phyloP scores from a whole-genome alignment of 1,284 basidiomycete genomes.

The Ustanciosporium gigantosporum region DNA sequence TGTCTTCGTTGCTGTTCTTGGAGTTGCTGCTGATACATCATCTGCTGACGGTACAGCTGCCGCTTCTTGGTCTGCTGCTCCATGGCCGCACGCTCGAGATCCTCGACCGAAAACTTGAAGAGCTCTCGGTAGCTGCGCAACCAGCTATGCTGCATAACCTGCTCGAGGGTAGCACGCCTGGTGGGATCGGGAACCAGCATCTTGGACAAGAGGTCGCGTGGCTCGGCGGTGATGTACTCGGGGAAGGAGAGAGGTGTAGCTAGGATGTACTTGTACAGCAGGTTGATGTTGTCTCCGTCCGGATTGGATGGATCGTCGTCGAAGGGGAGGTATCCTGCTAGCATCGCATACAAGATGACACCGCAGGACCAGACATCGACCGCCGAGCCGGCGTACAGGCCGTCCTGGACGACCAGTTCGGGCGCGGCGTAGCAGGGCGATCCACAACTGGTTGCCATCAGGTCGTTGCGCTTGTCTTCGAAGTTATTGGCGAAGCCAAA shows the following conservation, averaged over 20 bases:
- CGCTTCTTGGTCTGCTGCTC: constrained; percentile 61
- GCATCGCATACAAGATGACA: constrained; percentile 98
- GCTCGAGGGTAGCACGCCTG: constrained; percentile 48
- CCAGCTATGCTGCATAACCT: constrained; percentile 60
- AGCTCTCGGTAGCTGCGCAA: constrained; percentile 58
- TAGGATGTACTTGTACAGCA: constrained; percentile 99
- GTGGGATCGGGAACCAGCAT: constrained; percentile 60
- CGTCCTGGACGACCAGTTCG: constrained; percentile 97
- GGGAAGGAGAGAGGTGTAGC: constrained; percentile 59
- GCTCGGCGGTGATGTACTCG: constrained; percentile 58
- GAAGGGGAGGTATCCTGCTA: constrained; percentile 98
- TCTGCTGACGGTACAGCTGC: constrained; percentile 59
- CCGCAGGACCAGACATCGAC: constrained; percentile 99
- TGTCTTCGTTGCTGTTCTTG: constrained; percentile 51
- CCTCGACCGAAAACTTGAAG: constrained; percentile 59
- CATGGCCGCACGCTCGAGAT: constrained; percentile 58
- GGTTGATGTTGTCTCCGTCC: constrained; percentile 98
- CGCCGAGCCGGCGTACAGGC: constrained; percentile 94
- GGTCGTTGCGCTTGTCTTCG: constrained; percentile 75
- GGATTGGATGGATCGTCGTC: constrained; percentile 99
- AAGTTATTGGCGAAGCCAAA: constrained; percentile 99
- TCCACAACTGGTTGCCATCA: constrained; percentile 98
- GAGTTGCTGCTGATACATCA: constrained; percentile 57
- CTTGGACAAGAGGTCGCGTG: constrained; percentile 53
- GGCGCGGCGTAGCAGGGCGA: constrained; percentile 98